These are phyloP conservation scores for Aspergillus sojae DNA, from an alignment of 2,329 filamentous ascomycete species.

Conservation along the genomic window DNA sequence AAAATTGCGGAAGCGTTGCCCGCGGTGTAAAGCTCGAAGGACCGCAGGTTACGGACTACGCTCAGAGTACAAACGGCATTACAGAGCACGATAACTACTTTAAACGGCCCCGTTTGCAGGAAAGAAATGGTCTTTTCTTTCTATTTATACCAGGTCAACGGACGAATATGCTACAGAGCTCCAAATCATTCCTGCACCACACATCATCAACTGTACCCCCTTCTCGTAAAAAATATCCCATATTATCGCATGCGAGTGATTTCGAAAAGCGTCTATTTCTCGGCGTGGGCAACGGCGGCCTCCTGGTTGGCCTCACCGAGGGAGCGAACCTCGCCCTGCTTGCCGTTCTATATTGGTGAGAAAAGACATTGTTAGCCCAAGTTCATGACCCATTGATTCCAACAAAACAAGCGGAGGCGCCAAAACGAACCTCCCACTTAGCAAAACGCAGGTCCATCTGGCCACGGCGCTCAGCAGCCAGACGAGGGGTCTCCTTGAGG, in stretches of 20 bases:
- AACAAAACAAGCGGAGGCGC: constrained; percentile 10
- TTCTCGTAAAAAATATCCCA: constrained; percentile 22
- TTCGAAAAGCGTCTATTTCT: constrained; percentile 41
- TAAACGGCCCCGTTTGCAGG: constrained; percentile 5
- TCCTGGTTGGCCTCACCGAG: constrained; percentile 61
- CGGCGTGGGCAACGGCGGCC: constrained; percentile 47
- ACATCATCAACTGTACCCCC: constrained; percentile 25
- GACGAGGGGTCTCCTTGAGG: constrained; percentile 91
- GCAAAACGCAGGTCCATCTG: constrained; percentile 86
- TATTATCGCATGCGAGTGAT: constrained; percentile 23
- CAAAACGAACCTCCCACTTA: constrained; percentile 86
- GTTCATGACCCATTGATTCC: constrained; percentile 10
- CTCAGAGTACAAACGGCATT: constrained; percentile 2
- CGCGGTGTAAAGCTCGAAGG: neutral
- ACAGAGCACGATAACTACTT: neutral
- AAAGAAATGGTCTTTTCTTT: constrained; percentile 31
- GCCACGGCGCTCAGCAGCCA: constrained; percentile 84
- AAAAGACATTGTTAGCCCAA: constrained; percentile 33
- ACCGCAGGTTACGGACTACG: neutral
- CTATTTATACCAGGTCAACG: constrained; percentile 32
- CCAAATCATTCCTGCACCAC: constrained; percentile 29
- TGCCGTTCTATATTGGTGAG: constrained; percentile 73
- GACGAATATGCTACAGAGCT: constrained; percentile 43
- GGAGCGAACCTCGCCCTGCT: constrained; percentile 83
- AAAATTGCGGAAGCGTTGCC: constrained; percentile 22